phyloP scores from a whole-genome alignment of 2,329 filamentous ascomycete genomes.

The Myotisia sp. region DNA sequence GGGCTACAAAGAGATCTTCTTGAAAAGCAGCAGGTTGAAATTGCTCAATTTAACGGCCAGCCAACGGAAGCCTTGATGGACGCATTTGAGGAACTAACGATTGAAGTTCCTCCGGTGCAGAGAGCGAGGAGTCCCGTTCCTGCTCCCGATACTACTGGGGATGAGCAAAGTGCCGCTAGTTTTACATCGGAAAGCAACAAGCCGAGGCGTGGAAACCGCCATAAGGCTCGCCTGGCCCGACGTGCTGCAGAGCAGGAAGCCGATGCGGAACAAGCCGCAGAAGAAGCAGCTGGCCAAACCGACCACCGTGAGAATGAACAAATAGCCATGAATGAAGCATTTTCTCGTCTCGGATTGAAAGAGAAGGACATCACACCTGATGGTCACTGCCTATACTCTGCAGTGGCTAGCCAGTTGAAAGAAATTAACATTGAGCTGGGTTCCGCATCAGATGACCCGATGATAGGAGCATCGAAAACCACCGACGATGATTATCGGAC shows the following conservation, averaged over 20 bases:
- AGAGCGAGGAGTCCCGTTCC: constrained; percentile 4
- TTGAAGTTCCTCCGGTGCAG: constrained; percentile 15
- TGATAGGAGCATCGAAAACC: constrained; percentile 10
- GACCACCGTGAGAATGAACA: constrained; percentile 59
- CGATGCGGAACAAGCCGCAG: constrained; percentile 49
- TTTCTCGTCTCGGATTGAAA: constrained; percentile 48
- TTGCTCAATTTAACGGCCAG: constrained; percentile 32
- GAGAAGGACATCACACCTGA: constrained; percentile 77
- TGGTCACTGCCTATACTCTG: constrained; percentile 88
- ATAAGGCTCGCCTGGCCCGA: constrained; percentile 80
- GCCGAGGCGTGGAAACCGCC: constrained; percentile 67
- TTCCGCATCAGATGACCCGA: constrained; percentile 8
- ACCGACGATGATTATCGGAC: constrained; percentile 44
- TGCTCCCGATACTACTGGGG: not conserved
- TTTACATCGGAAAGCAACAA: constrained; percentile 12
- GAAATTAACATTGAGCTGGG: constrained; percentile 30
- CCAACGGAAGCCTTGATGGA: constrained; percentile 11
- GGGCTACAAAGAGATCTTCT: constrained; percentile 42
- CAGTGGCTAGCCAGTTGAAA: constrained; percentile 69
- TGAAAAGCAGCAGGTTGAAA: constrained; percentile 39
- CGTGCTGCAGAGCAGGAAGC: constrained; percentile 74
- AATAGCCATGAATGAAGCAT: constrained; percentile 52
- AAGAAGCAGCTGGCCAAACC: constrained; percentile 61
- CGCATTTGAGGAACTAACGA: constrained; percentile 15
- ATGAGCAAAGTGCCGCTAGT: not conserved